A percentile compares a stretch with the other conserved stretches of the same genome.
phyloP scores from a whole-genome alignment of 2,329 filamentous ascomycete species.

The Microdochium paspali region DNA sequence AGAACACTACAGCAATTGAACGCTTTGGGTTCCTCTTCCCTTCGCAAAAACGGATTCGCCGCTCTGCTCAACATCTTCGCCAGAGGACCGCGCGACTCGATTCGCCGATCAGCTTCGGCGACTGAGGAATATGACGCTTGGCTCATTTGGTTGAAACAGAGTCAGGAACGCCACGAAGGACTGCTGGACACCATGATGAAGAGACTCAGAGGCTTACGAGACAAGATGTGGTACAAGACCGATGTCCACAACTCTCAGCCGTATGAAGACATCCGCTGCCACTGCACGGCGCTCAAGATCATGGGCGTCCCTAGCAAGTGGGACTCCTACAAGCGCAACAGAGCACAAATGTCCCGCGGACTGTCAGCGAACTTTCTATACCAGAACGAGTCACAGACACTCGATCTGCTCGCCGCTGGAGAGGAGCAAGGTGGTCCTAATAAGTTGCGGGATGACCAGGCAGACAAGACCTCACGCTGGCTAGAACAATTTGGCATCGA shows the following conservation, averaged over 20 bases:
- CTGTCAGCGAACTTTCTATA: slow-evolving; percentile 57
- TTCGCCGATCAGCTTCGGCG: slow-evolving; percentile 59
- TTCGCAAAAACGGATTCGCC: slow-evolving; percentile 60
- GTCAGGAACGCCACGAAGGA: slow-evolving; percentile 67
- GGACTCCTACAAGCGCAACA: slow-evolving; percentile 39
- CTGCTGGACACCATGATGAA: slow-evolving; percentile 67
- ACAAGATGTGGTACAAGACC: slow-evolving; percentile 98
- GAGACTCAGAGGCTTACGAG: slow-evolving; percentile 64
- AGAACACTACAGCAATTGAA: slow-evolving; percentile 69
- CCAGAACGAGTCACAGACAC: slow-evolving; percentile 73
- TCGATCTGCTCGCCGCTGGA: slow-evolving; percentile 76
- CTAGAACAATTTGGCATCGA: slow-evolving; percentile 73
- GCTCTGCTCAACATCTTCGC: slow-evolving; percentile 67
- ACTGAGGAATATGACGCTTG: slow-evolving; percentile 74
- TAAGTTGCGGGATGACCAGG: slow-evolving; percentile 93
- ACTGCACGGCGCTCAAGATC: slow-evolving; percentile 79
- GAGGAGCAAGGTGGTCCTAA: slow-evolving; percentile 84
- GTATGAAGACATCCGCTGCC: slow-evolving; percentile 79
- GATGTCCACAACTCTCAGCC: slow-evolving; percentile 84
- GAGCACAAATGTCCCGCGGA: slow-evolving; percentile 35
- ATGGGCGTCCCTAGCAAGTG: slow-evolving; percentile 65
- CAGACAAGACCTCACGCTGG: slow-evolving; percentile 77
- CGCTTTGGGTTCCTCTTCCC: slow-evolving; percentile 46
- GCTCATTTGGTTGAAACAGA: slow-evolving; percentile 77
- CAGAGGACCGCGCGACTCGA: slow-evolving; percentile 58